Percentiles rank a stretch among this genome's conserved stretches.
These are phyloP conservation scores for Lithospermum erythrorhizon DNA, from an alignment of 257 asterid species.

Conservation along the genomic window DNA sequence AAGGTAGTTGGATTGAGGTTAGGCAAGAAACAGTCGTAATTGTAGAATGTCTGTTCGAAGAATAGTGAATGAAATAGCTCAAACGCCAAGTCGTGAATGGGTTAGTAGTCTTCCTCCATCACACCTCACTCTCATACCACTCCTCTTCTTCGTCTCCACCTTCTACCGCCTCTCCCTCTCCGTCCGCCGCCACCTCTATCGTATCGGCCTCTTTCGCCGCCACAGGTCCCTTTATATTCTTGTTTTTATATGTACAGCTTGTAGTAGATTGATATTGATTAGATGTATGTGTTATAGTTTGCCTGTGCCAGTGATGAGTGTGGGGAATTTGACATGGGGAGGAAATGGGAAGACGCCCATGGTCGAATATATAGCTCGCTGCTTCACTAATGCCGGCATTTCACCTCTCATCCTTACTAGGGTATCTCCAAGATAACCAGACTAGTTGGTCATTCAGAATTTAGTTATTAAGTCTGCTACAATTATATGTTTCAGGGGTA, in stretches of 20 bases:
- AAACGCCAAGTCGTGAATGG: constrained; percentile 34
- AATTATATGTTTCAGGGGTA: constrained; percentile 45
- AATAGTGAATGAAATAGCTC: constrained; percentile 59
- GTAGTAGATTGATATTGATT: not conserved
- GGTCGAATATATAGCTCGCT: constrained; percentile 80
- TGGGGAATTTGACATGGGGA: constrained; percentile 98
- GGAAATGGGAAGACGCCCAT: constrained; percentile 98
- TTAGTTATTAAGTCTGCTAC: not conserved
- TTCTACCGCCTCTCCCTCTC: constrained; percentile 38
- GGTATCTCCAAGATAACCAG: constrained; percentile 31
- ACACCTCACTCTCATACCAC: constrained; percentile 60
- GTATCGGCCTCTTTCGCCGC: constrained; percentile 25
- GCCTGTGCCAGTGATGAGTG: constrained; percentile 80
- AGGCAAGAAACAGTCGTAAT: no score
- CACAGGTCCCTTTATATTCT: no score
- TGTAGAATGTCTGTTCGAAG: no score
- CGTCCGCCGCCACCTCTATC: constrained; percentile 59
- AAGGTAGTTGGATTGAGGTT: no score
- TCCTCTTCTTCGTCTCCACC: constrained; percentile 57
- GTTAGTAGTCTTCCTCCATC: constrained; percentile 32
- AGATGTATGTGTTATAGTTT: constrained; percentile 28
- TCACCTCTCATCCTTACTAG: constrained; percentile 81
- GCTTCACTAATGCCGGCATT: constrained; percentile 34
- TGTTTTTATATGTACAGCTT: no score
- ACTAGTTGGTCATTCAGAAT: not conserved